phyloP scores from a whole-genome alignment of 2,329 filamentous ascomycete species.

The Pseudophaeomoniella oleicola region DNA sequence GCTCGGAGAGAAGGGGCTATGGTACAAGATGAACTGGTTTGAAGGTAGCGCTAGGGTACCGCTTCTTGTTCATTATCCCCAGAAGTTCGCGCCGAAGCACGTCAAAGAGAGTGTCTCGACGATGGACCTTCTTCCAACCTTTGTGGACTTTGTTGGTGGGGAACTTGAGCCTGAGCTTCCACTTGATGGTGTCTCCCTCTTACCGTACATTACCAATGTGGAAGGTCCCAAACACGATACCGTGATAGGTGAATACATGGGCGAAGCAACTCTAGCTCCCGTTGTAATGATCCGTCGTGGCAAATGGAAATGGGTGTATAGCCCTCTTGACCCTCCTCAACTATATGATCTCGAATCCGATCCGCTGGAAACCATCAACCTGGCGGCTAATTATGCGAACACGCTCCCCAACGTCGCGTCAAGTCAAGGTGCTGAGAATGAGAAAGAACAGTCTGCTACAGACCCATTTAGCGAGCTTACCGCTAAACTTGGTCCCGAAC shows the following conservation, averaged over 20 bases:
- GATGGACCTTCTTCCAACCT: slow-evolving; percentile 76
- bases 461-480: neutral
- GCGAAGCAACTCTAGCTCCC: slow-evolving; percentile 76
- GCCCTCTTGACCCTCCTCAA: slow-evolving; percentile 69
- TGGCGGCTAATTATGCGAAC: slow-evolving; percentile 29
- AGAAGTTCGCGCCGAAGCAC: slow-evolving; percentile 58
- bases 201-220: slow-evolving; percentile 58
- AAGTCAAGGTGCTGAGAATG: neutral
- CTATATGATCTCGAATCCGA: slow-evolving; percentile 68
- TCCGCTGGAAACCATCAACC: slow-evolving; percentile 62
- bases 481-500: neutral
- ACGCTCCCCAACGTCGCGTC: neutral
- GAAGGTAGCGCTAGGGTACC: slow-evolving; percentile 83
- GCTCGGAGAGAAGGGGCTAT: slow-evolving; percentile 80
- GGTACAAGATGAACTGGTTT: slow-evolving; percentile 97
- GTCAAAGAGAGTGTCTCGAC: slow-evolving; percentile 79
- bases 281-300: slow-evolving; percentile 90
- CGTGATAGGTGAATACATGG: slow-evolving; percentile 90
- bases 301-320: slow-evolving; percentile 81
- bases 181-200: slow-evolving; percentile 69
- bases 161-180: slow-evolving; percentile 57
- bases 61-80: slow-evolving; percentile 68
- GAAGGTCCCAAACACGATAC: slow-evolving; percentile 53
- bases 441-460: neutral
- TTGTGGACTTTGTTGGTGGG: slow-evolving; percentile 67